These are phyloP conservation scores for Plasmopara muralis DNA, from an alignment of 352 stramenopile genomes.

Conservation along the genomic window DNA sequence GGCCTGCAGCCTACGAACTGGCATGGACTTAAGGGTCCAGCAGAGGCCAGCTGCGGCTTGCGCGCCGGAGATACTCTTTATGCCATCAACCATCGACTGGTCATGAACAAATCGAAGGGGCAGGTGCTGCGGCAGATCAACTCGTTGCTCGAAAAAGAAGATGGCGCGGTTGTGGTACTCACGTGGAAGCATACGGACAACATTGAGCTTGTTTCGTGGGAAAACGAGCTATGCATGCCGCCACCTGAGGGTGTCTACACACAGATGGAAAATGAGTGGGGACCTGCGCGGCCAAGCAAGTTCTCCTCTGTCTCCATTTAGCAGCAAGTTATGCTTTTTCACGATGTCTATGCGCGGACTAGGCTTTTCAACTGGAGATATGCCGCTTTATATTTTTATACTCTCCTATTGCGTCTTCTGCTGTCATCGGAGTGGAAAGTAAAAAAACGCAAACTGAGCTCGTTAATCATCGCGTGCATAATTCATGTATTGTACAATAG, in stretches of 20 bases:
- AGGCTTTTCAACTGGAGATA: neutral
- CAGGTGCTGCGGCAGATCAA: slow-evolving; percentile 80
- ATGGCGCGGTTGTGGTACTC: slow-evolving; percentile 56
- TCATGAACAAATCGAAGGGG: slow-evolving; percentile 82
- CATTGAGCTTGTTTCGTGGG: slow-evolving; percentile 65
- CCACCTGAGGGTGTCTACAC: slow-evolving; percentile 75
- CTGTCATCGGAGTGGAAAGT: neutral
- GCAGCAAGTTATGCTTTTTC: slow-evolving; percentile 13
- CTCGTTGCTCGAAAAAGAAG: slow-evolving; percentile 66
- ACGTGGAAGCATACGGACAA: slow-evolving; percentile 83
- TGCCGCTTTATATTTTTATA: neutral
- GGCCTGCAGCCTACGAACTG: slow-evolving; percentile 55
- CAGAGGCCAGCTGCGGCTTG: slow-evolving; percentile 65
- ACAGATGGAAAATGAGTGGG: slow-evolving; percentile 83
- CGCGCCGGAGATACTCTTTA: slow-evolving; percentile 76
- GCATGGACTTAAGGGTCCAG: slow-evolving; percentile 63
- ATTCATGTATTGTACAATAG: no score
- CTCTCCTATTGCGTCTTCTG: neutral
- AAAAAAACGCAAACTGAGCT: neutral
- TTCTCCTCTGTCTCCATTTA: slow-evolving; percentile 84
- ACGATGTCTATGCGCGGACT: slow-evolving; percentile 13
- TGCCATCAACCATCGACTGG: slow-evolving; percentile 80
- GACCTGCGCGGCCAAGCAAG: slow-evolving; percentile 68
- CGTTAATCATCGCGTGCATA: neutral
- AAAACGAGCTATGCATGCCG: slow-evolving; percentile 69